Evolutionary conservation across 352 stramenopile genomes (phyloP).

Genomic region (Globisporangium orthogonon): DNA sequence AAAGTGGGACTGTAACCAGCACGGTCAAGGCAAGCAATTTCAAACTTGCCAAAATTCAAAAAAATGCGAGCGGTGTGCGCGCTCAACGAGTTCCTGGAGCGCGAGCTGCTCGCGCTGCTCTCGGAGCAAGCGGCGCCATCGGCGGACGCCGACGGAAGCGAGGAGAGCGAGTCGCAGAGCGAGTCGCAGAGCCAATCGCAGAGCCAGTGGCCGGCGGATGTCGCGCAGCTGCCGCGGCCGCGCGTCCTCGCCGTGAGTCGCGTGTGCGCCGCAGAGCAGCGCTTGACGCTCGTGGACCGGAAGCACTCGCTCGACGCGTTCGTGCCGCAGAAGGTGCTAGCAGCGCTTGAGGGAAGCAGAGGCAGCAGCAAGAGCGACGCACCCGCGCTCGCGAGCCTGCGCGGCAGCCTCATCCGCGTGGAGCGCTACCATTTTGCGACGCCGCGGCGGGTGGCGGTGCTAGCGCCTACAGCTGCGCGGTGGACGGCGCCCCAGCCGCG

Average conservation of each 20-base stretch:
- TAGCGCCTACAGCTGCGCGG: slow-evolving; percentile 17
- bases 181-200: slow-evolving; percentile 15
- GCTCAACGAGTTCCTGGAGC: slow-evolving; percentile 45
- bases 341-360: not conserved
- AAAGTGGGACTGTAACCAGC: no score
- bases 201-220: slow-evolving; percentile 1
- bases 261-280: slow-evolving; percentile 33
- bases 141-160: slow-evolving; percentile 27
- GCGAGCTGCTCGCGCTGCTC: slow-evolving; percentile 48
- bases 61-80: slow-evolving; percentile 14
- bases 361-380: slow-evolving; percentile 13
- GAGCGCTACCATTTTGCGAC: slow-evolving; percentile 62
- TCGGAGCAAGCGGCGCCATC: slow-evolving; percentile 10
- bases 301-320: slow-evolving; percentile 41
- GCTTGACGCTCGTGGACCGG: slow-evolving; percentile 45
- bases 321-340: slow-evolving; percentile 21
- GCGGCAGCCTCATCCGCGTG: slow-evolving; percentile 44
- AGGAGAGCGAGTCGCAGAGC: slow-evolving; percentile 46
- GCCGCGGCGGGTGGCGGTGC: slow-evolving; percentile 23
- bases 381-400: slow-evolving; percentile 26
- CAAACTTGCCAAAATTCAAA: not conserved
- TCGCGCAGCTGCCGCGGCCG: slow-evolving; percentile 9
- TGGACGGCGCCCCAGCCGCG: slow-evolving; percentile 8
- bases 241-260: slow-evolving; percentile 48
- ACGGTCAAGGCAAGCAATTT: no score